A percentile compares a stretch with the other conserved stretches of the same genome.
Conservation (phyloP, 352 stramenopile species). For the Phytophthora quininea region DNA sequence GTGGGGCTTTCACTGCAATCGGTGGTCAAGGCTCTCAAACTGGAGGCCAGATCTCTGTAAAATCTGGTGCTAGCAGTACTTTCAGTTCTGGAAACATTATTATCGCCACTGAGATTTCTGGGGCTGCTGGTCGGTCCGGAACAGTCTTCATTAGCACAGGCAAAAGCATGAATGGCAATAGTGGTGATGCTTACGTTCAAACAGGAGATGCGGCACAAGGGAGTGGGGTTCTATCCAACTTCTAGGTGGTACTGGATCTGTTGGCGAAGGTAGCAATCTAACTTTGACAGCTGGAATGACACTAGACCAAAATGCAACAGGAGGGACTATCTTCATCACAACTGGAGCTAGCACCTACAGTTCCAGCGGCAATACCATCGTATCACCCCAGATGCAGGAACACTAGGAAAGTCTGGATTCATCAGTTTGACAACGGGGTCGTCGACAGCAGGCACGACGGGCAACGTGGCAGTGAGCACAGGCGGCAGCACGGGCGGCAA, state of each 20-base stretch:
- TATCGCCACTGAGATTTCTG: slow-evolving; percentile 23
- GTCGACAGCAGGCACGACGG: slow-evolving; percentile 13
- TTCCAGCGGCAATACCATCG: slow-evolving; percentile 23
- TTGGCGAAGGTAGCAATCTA: slow-evolving; percentile 27
- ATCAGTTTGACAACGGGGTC: slow-evolving; percentile 19
- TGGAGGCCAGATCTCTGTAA: slow-evolving; percentile 26
- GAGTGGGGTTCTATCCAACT: slow-evolving; percentile 33
- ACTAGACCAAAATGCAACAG: slow-evolving; percentile 24
- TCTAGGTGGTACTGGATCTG: slow-evolving; percentile 25
- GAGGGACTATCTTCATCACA: slow-evolving; percentile 15
- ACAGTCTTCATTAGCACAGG: slow-evolving; percentile 27
- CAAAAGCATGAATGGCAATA: slow-evolving; percentile 26
- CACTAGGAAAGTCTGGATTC: slow-evolving; percentile 17
- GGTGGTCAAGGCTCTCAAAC: slow-evolving; percentile 33
- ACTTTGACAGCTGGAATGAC: slow-evolving; percentile 26
- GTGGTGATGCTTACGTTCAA: slow-evolving; percentile 29
- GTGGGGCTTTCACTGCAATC: slow-evolving; percentile 15
- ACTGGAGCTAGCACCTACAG: slow-evolving; percentile 21
- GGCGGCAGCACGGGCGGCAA: slow-evolving; percentile 26
- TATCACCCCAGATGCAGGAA: slow-evolving; percentile 27
- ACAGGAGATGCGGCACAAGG: slow-evolving; percentile 36
- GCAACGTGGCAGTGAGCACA: slow-evolving; percentile 17
- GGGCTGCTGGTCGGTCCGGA: slow-evolving; percentile 20
- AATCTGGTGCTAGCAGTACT: slow-evolving; percentile 27
- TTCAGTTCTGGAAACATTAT: slow-evolving; percentile 27